These are phyloP conservation scores for Ambispora gerdemannii DNA, from an alignment of 192 early-diverging fungal species.

Conservation along the genomic window DNA sequence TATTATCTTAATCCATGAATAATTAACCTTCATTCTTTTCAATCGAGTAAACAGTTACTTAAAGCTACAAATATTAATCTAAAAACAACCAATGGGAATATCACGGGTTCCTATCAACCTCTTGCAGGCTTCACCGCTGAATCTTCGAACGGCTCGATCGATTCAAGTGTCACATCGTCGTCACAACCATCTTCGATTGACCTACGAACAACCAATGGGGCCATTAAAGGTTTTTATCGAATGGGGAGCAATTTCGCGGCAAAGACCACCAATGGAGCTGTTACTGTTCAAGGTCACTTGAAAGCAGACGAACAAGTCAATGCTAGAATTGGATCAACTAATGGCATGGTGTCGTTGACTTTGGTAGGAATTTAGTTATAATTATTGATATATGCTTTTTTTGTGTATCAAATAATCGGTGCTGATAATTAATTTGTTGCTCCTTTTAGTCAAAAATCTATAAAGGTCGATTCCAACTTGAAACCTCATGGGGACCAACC, in stretches of 20 bases:
- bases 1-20: no score
- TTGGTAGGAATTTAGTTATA: not conserved
- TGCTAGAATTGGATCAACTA: not conserved
- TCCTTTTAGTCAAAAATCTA: not conserved
- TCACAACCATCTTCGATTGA: not conserved
- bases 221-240: not conserved
- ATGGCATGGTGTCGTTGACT: not conserved
- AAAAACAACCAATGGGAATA: not conserved
- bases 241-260: not conserved
- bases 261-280: not conserved
- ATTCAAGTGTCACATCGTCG: not conserved
- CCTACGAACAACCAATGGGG: not conserved
- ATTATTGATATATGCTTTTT: no score
- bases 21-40: not conserved
- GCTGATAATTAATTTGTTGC: not conserved
- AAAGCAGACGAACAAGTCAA: not conserved
- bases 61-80: not conserved
- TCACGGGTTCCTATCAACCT: not conserved
- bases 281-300: not conserved
- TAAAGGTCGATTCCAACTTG: not conserved
- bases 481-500: not conserved
- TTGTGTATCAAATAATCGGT: not conserved
- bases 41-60: not conserved
- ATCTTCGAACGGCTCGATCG: not conserved
- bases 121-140: not conserved